Evolutionary conservation across 352 stramenopile genomes (phyloP), one percentile per base, ranked within the genome.

Genomic region (Globisporangium solare): DNA sequence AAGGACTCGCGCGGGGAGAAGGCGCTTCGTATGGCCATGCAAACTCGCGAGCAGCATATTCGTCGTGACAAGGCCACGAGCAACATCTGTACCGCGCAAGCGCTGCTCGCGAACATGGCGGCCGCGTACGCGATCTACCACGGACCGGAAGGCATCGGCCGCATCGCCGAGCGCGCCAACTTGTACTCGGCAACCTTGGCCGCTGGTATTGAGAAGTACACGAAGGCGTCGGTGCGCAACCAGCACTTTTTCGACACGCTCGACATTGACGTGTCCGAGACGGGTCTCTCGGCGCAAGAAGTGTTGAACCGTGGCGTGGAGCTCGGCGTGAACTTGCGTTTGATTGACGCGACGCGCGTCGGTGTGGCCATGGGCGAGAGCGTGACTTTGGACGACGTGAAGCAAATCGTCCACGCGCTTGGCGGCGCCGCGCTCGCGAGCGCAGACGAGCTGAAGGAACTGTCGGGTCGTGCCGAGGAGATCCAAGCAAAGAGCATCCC

Each of bases 1-100:
- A 87, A 98, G 48, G 97, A 99, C 71, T 86, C 90, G 14, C 73
- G 91, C n/a, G 96, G 96, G 27, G 97, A 99, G 59, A 92, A 83
- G 0, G 95, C 89, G 40, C 75, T 99, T 45, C 89, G 97, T 24
- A 99, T 99, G 96, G 97, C 97, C 18, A 99, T 99, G 95, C 97
- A 99, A 81, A 99, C 97, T 8, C 91, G 97, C 56, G 97, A 99
- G 71, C 93, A 98, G 71, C 96, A 99, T 76, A 99, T 99, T 71
- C 90, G 96, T 58, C 90, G 97, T 55, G 97, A 99, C 76, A 99
- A 99, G 79, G 97, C 97, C 6, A 99, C 97, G 3, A 97, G 82
- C 53, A 99, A 99, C 75, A 99, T 99, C 76, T 99, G 97, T 70
- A 99, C 97, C 32, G 97, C 97, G 0, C 97, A 99, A 76, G 97